Evolutionary conservation across 352 stramenopile genomes (phyloP).

Genomic region (Phytopythium sindhum): DNA sequence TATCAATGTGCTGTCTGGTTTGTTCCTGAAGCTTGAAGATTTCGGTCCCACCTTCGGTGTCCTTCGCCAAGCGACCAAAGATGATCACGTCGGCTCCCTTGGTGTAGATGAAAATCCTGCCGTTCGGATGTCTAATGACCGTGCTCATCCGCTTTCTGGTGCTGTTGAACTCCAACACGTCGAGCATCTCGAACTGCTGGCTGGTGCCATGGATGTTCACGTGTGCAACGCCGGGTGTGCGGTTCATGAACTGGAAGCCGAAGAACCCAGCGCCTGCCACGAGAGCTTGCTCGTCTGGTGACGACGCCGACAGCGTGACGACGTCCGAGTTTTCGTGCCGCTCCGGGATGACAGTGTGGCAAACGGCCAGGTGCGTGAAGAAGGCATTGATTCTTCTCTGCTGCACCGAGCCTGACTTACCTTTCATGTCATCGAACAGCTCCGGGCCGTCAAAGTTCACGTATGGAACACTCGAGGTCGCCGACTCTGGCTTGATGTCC

Average conservation of each 20-base stretch:
- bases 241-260: slow-evolving; percentile 74
- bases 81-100: slow-evolving; percentile 78
- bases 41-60: slow-evolving; percentile 18
- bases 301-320: slow-evolving; percentile 68
- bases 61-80: slow-evolving; percentile 43
- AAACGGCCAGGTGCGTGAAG: slow-evolving; percentile 85
- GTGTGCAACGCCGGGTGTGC: slow-evolving; percentile 45
- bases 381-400: slow-evolving; percentile 69
- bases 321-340: slow-evolving; percentile 68
- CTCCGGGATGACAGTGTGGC: slow-evolving; percentile 97
- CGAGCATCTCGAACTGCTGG: slow-evolving; percentile 75
- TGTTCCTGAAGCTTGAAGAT: slow-evolving; percentile 32
- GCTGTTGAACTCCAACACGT: slow-evolving; percentile 91
- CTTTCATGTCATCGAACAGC: slow-evolving; percentile 64
- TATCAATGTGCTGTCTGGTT: slow-evolving; percentile 63
- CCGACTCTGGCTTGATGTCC: slow-evolving; percentile 15
- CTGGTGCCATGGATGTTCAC: slow-evolving; percentile 41
- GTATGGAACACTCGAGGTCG: slow-evolving; percentile 39
- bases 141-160: slow-evolving; percentile 93
- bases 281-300: slow-evolving; percentile 86
- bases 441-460: slow-evolving; percentile 78
- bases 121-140: slow-evolving; percentile 72
- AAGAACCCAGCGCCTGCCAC: slow-evolving; percentile 72
- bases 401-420: slow-evolving; percentile 40
- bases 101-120: slow-evolving; percentile 59